These are phyloP conservation scores for Parachaetomium inaequale DNA, from an alignment of 495 filamentous ascomycete genomes.

Conservation along the genomic window DNA sequence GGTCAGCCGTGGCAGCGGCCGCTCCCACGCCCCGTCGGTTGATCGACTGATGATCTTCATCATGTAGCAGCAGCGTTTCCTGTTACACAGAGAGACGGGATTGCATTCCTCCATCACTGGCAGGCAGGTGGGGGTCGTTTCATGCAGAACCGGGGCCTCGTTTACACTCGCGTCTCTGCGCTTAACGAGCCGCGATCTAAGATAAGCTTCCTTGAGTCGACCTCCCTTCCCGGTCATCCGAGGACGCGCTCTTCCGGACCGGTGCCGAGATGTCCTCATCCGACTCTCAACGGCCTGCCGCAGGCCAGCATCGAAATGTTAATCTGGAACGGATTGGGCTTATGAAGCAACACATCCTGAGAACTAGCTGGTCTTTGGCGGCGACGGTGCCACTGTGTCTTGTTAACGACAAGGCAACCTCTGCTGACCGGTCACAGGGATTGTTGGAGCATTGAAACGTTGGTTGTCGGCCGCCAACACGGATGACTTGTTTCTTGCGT, in stretches of 20 bases:
- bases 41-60: background rate
- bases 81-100: constrained; percentile 2
- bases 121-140: background rate
- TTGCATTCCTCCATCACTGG: background rate
- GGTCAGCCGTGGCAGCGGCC: background rate
- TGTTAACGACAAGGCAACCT: background rate
- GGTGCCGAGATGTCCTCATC: background rate
- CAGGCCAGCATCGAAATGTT: background rate
- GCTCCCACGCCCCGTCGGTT: background rate
- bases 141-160: background rate
- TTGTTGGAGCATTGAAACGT: background rate
- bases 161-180: background rate
- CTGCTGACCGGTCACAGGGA: background rate
- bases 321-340: constrained; percentile 2
- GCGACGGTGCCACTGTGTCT: background rate
- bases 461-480: background rate
- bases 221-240: background rate
- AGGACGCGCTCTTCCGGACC: background rate
- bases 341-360: background rate
- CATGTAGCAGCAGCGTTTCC: background rate
- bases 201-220: background rate
- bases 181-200: background rate
- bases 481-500: background rate
- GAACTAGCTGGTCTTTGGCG: background rate
- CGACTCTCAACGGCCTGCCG: background rate